Evolutionary conservation across 2,329 filamentous ascomycete genomes (phyloP), one percentile per base, ranked within the genome.

Genomic region (Talaromyces sp.): DNA sequence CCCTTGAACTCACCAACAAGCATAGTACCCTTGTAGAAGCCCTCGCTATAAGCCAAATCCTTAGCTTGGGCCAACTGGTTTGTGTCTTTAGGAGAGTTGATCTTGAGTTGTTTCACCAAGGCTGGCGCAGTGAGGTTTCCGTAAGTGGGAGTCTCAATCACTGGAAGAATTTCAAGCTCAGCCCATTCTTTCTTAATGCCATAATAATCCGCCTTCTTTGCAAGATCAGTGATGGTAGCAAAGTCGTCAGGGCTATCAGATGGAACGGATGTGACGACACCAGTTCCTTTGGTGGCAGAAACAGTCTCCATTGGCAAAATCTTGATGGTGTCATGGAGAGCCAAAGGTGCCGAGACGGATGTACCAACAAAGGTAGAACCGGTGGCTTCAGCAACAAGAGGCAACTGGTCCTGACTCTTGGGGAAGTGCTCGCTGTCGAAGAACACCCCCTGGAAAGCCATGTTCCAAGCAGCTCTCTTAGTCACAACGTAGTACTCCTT

Each of bases 161-260:
- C 90, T 61, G 95, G 92, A 67, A 92, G 76, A 64, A 97, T 94
- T 69, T 97, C 92, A 63, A 94, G 83, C 75, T 96, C 91, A 3
- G 91, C 93, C 95, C 95, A 99, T 77, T 97, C 93, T 81, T 96
- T 95, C 82, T 97, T 86, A 76, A 99, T 98, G 61, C 91, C 90
- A 78, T 99, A 97, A 83, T 92, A 98, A 8, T 96, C 94, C 0
- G 94, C 87, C 83, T 99, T 99, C 85, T 98, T 98, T 45, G 88
- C 87, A 66, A 99, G 85, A 69, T 99, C 95, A 54, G 87, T 85
- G 49, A 94, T 85, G 35, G 93, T 99, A 52, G 93, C 93, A 77
- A 90, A 99, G 75, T 99, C 95, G 75, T 99, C 95, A 1, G 95
- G 92, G 65, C 91, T 96, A 81, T 99, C 95, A 2, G 93, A 97